Base-by-base conservation (phyloP, 2,329 filamentous ascomycete genomes). In the Fusarium odoratissimum region DNA sequence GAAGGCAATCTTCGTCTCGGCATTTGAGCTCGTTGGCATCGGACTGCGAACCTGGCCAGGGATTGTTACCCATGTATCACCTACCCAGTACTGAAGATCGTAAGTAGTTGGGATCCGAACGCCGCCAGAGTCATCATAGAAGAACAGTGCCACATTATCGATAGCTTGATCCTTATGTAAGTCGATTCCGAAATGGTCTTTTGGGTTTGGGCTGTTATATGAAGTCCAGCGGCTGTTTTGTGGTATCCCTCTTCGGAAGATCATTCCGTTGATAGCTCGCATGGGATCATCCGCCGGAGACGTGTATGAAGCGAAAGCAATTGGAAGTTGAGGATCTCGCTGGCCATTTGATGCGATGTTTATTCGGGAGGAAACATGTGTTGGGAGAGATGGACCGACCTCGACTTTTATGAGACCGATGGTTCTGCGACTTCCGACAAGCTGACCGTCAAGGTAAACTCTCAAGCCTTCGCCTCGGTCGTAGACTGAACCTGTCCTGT, bases 161-260 rank as follows among this genome's bases (percentile, higher is more conserved):
- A 61, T 8, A 23, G 37, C 21, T 21, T 45, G n/a, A 1, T 19
- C n/a, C 3, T 30, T 21, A 4, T 19, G n/a, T 1, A 61, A 4
- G 33, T 58, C 23, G 1, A 61, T 12, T 16, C 17, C 33, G 3
- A 61, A 38, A 5, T 58, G 3, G 5, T 58, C 59, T 7, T 16
- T 25, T 1, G 10, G 12, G 3, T 61, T 61, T 17, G 33, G 59
- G 4, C 59, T 61, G 2, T 40, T 28, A 10, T 58, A 40, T 1
- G 33, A 61, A 14, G 59, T 58, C 59, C 51, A 58, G 10, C 51
- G 51, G 16, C 40, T 61, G 31, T 61, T 61, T 16, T 45, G 40
- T 11, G 59, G 51, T 12, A 61, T 57, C 1, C 25, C 49, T 11
- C 25, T 61, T 8, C 59, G 51, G 33, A 42, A 45, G 21, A 45